A percentile compares a stretch with the other conserved stretches of the same genome.
These are phyloP conservation scores for Mrakia gelida DNA, from an alignment of 768 basidiomycete genomes.

Conservation along the genomic window DNA sequence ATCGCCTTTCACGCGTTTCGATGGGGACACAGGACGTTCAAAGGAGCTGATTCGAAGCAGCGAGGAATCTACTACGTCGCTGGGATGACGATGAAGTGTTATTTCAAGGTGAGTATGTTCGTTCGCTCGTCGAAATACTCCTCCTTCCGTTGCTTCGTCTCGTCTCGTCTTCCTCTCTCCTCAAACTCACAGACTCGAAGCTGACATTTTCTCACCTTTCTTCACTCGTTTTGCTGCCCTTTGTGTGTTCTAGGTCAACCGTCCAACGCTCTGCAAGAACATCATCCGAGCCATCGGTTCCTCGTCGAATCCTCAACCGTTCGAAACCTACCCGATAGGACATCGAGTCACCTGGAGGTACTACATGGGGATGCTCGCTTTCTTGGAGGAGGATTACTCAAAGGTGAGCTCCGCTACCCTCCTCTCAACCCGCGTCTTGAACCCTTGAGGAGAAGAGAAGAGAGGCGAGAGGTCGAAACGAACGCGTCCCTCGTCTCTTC, in stretches of 20 bases:
- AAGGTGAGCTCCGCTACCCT: constrained; percentile 52
- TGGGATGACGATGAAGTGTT: constrained; percentile 82
- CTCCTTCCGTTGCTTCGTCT: not conserved
- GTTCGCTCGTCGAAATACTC: not conserved
- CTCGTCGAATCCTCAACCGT: constrained; percentile 74
- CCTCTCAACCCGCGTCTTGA: no score
- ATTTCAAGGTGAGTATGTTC: constrained; percentile 69
- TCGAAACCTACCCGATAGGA: constrained; percentile 66
- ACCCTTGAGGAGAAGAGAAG: no score
- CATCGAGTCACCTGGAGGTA: constrained; percentile 84
- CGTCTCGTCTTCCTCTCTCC: not conserved
- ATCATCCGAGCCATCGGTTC: constrained; percentile 83
- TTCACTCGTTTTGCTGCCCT: not conserved
- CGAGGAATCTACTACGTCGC: constrained; percentile 95
- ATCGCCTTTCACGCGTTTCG: not conserved
- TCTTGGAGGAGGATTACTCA: constrained; percentile 83
- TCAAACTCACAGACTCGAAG: not conserved
- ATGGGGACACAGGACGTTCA: constrained; percentile 47
- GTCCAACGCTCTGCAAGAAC: constrained; percentile 86
- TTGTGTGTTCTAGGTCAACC: constrained; percentile 66
- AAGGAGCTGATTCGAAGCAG: constrained; percentile 56
- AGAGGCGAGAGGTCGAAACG: not conserved
- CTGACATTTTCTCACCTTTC: not conserved
- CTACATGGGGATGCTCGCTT: constrained; percentile 90
- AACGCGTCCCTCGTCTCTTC: not conserved